Percentiles rank a stretch among this genome's conserved stretches.
These are phyloP conservation scores for Cordyceps tenuipes DNA, from an alignment of 2,329 filamentous ascomycete genomes.

Conservation along the genomic window DNA sequence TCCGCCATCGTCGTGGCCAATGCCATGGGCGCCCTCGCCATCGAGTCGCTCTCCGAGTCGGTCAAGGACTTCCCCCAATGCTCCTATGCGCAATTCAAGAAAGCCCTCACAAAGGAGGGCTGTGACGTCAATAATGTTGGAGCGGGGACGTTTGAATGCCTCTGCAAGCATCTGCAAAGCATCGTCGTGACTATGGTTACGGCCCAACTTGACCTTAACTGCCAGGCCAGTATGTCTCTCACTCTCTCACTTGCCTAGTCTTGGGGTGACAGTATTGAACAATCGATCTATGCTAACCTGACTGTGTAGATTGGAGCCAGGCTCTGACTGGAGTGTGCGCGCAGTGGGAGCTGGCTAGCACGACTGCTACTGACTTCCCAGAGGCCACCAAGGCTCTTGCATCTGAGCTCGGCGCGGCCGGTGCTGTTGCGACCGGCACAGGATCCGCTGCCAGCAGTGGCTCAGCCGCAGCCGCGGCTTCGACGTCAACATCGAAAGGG, in stretches of 20 bases:
- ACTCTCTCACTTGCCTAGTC: too few species aligned
- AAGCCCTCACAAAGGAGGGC: constrained; percentile 4
- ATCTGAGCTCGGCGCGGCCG: constrained; percentile 5
- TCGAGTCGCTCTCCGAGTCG: constrained; percentile 4
- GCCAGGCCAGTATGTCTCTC: constrained; percentile 4
- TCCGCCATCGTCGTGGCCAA: not conserved
- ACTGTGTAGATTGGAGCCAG: not conserved
- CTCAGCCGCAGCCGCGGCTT: constrained; percentile 4
- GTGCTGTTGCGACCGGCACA: not conserved
- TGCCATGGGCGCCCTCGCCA: constrained; percentile 2
- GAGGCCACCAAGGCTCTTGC: constrained; percentile 10
- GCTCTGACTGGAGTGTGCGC: constrained; percentile 1
- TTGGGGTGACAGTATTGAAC: not conserved
- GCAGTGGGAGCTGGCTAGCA: constrained; percentile 2
- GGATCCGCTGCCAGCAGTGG: constrained; percentile 1
- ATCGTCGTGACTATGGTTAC: not conserved
- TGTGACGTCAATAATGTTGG: constrained; percentile 7
- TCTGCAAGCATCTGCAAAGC: constrained; percentile 9
- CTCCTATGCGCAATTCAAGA: constrained; percentile 3
- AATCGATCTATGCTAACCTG: not conserved
- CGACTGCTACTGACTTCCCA: not conserved
- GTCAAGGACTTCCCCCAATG: constrained; percentile 8
- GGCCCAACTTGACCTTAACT: not conserved
- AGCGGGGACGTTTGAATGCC: not conserved
- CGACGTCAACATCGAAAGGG: constrained; percentile 3